phyloP scores from a whole-genome alignment of 164 flowering plant species.

The Saururus chinensis region DNA sequence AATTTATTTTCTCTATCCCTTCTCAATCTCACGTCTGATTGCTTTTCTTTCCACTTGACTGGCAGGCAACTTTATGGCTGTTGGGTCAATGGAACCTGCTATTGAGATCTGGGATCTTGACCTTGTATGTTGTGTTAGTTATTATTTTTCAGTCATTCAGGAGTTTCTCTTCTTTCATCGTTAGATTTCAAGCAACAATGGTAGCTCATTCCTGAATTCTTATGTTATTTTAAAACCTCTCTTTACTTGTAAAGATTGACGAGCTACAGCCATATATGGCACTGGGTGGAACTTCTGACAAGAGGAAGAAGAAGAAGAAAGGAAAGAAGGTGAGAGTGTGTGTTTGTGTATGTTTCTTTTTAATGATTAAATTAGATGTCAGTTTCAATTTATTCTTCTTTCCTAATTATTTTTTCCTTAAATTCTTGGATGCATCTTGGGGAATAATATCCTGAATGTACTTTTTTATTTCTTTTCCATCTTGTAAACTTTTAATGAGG shows the following conservation, averaged over 20 bases:
- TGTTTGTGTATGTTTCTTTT: neutral
- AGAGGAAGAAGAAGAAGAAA: slow-evolving; percentile 39
- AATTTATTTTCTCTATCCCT: neutral
- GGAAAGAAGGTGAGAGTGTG: slow-evolving; percentile 44
- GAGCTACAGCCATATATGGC: slow-evolving; percentile 62
- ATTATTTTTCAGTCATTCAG: neutral
- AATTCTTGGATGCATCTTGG: neutral
- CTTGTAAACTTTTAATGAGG: too few relatives aligned
- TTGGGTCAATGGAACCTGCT: slow-evolving; percentile 89
- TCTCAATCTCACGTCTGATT: too few relatives aligned
- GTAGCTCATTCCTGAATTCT: neutral
- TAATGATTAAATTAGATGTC: neutral
- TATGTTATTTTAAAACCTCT: neutral
- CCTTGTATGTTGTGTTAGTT: slow-evolving; percentile 37
- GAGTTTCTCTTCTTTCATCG: neutral
- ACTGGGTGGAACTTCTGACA: slow-evolving; percentile 63
- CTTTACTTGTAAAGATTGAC: slow-evolving; percentile 50
- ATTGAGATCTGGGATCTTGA: slow-evolving; percentile 99
- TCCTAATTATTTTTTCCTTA: neutral
- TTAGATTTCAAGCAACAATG: neutral
- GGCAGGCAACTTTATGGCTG: slow-evolving; percentile 34
- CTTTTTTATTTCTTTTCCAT: neutral
- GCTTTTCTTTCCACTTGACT: neutral
- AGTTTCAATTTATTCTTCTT: neutral
- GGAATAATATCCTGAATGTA: neutral